Percentiles rank a stretch among this genome's conserved stretches.
Evolutionary conservation across 192 early-diverging fungal genomes (phyloP).

Genomic region (Chytriomyces sp.): DNA sequence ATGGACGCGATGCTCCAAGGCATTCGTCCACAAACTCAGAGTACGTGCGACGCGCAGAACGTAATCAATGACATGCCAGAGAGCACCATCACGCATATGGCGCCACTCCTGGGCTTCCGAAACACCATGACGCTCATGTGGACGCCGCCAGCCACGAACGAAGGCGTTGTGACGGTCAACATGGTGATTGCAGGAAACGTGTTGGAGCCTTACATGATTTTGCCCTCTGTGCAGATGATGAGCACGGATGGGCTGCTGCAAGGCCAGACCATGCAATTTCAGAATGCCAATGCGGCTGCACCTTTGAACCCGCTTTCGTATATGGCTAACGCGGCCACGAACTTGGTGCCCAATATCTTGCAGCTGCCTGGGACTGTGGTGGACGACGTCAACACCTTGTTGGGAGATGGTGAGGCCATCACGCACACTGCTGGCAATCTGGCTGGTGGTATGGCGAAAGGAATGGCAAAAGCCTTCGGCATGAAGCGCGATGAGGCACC

Average conservation of each 20-base stretch:
- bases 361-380: neutral
- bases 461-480: neutral
- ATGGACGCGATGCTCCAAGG: slow-evolving; percentile 10
- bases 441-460: neutral
- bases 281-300: neutral
- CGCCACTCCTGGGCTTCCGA: neutral
- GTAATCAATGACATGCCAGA: slow-evolving; percentile 27
- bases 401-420: neutral
- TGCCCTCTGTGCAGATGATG: slow-evolving; percentile 12
- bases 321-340: neutral
- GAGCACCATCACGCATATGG: slow-evolving; percentile 39
- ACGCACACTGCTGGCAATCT: neutral
- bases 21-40: slow-evolving; percentile 40
- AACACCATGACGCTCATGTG: slow-evolving; percentile 17
- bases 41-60: slow-evolving; percentile 26
- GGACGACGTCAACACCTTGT: neutral
- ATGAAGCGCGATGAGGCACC: neutral
- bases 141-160: slow-evolving; percentile 11
- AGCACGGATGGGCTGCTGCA: neutral
- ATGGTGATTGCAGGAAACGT: slow-evolving; percentile 19
- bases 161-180: slow-evolving; percentile 25
- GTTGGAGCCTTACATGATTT: neutral
- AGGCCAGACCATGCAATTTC: neutral
- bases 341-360: neutral
- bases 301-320: neutral